Percentiles rank a stretch among this genome's conserved stretches.
Conservation (phyloP, 768 basidiomycete species). For the Pulveroboletus sp. region DNA sequence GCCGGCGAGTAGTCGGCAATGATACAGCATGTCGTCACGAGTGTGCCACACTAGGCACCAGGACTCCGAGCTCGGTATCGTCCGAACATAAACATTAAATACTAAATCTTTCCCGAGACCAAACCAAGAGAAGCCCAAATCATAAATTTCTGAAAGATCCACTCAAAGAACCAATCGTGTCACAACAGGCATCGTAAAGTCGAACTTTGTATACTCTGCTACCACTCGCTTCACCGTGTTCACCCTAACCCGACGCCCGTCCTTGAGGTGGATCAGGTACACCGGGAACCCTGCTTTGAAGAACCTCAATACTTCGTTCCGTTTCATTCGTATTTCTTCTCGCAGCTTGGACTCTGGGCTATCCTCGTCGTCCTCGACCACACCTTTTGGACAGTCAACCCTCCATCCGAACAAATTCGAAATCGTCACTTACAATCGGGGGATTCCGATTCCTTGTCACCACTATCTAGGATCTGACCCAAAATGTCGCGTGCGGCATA, state of each 20-base stretch:
- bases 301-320: constrained; percentile 14
- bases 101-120: too few relatives aligned
- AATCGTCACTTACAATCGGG: constrained; percentile 1
- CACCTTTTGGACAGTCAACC: constrained; percentile 3
- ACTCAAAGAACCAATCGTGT: constrained; percentile 14
- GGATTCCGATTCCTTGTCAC: neutral
- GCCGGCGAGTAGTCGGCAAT: too few relatives aligned
- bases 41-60: too few relatives aligned
- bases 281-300: constrained; percentile 15
- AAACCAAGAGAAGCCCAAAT: too few relatives aligned
- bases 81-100: too few relatives aligned
- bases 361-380: neutral
- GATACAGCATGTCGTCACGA: too few relatives aligned
- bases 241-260: constrained; percentile 16
- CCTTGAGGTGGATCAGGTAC: constrained; percentile 16
- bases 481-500: constrained; percentile 6
- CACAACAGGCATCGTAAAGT: constrained; percentile 17
- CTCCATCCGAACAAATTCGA: neutral
- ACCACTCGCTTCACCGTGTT: constrained; percentile 10
- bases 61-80: too few relatives aligned
- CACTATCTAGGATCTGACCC: neutral
- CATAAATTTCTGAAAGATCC: too few relatives aligned
- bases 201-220: constrained; percentile 10
- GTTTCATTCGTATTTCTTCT: constrained; percentile 14
- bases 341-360: constrained; percentile 5